Evolutionary conservation across 352 stramenopile species (phyloP), one percentile per base, ranked within the genome.

Genomic region (Phytophthora hibernalis): DNA sequence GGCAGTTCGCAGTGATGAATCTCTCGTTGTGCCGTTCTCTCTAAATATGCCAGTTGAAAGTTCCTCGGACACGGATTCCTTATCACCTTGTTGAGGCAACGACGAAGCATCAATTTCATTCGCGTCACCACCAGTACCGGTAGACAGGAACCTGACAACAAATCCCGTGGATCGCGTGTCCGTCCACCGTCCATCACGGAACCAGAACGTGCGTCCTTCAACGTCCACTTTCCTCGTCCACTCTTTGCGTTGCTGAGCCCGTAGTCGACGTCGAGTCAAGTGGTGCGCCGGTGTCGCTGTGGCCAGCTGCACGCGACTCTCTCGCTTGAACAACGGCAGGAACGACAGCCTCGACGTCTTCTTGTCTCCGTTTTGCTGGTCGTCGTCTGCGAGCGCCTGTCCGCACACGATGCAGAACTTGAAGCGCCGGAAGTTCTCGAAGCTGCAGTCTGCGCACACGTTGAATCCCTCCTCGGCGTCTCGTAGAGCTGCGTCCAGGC

Each of bases 381-480:
- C 54, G 11, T 28, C 24, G 24, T 28, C 24, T 5, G 24, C 24
- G 24, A 80, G 28, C 1, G 38, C 61, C 26, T 77, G 70, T 37
- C 75, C 72, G 52, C 75, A 83, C 16, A 83, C 60, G 48, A 54
- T 69, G 54, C 75, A 83, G 53, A 79, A 83, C 38, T 65, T 65
- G 52, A 72, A 65, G 18, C 72, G 72, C 56, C 73, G 72, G 56
- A 83, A 83, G 53, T 80, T 83, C 62, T 80, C 71, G 37, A 83
- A 83, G 26, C 68, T 65, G 37, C 72, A 83, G 45, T 63, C 60
- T 2, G 65, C 11, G 24, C 76, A 83, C 44, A 58, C 59, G 44
- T 77, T 76, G 49, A 74, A 80, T 20, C 76, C 76, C 54, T 81
- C 72, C 20, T 72, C 72, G 2, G 76, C 76, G 31, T 80, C 68